phyloP scores from a whole-genome alignment of 805 yeast species.

The Blastobotrys peoriensis region DNA sequence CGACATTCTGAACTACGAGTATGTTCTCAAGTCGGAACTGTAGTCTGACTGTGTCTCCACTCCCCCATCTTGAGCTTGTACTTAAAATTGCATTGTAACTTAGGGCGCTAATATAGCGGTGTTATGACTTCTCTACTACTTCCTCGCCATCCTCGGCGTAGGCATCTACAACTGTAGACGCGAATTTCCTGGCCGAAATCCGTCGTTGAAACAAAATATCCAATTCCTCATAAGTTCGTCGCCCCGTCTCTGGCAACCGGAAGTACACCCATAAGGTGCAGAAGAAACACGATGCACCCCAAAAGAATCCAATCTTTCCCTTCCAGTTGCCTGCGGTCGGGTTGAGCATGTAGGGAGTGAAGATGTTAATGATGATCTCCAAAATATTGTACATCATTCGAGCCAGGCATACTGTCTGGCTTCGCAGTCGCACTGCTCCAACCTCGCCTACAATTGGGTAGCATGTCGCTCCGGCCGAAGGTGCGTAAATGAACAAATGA shows the following conservation, averaged over 20 bases:
- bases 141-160: no score
- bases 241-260: slow-evolving; percentile 54
- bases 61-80: no score
- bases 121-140: no score
- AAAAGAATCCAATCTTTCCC: slow-evolving; percentile 43
- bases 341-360: slow-evolving; percentile 43
- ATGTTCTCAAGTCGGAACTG: background rate
- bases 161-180: no score
- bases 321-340: slow-evolving; percentile 41
- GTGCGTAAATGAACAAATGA: slow-evolving; percentile 40
- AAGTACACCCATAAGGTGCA: slow-evolving; percentile 40
- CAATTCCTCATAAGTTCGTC: slow-evolving; percentile 53
- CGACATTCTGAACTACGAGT: slow-evolving; percentile 7
- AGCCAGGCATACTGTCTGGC: slow-evolving; percentile 38
- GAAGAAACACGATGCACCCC: slow-evolving; percentile 34
- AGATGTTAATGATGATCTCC: slow-evolving; percentile 16
- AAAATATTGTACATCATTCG: slow-evolving; percentile 27
- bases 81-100: no score
- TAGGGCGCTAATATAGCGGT: no score
- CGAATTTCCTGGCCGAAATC: slow-evolving; percentile 26
- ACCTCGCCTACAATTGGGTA: slow-evolving; percentile 38
- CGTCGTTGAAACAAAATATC: slow-evolving; percentile 43
- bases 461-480: slow-evolving; percentile 39
- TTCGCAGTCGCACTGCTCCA: slow-evolving; percentile 37
- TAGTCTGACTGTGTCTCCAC: no score